phyloP scores from a whole-genome alignment of 208 protist genomes.

The Leishmania major region DNA sequence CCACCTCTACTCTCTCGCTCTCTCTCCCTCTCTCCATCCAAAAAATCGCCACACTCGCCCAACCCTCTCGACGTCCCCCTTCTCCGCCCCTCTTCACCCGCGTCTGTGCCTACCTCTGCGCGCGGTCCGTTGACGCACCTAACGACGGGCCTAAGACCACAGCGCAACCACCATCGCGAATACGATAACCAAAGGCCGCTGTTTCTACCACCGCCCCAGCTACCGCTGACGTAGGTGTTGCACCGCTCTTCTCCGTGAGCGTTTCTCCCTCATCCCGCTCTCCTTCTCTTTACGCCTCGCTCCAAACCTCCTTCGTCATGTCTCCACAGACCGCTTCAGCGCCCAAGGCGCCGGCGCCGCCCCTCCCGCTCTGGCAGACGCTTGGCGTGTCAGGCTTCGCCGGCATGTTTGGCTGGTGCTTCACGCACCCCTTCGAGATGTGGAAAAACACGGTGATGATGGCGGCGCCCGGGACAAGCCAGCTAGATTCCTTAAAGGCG shows the following conservation, averaged over 20 bases:
- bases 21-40: neutral
- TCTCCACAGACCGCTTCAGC: neutral
- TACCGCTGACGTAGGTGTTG: neutral
- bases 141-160: neutral
- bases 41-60: neutral
- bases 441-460: constrained; percentile 94
- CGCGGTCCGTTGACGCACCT: neutral
- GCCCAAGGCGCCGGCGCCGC: constrained; percentile 19
- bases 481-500: constrained; percentile 44
- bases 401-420: constrained; percentile 89
- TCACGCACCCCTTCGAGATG: constrained; percentile 94
- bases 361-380: constrained; percentile 59
- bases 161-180: neutral
- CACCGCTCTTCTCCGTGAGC: neutral
- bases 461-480: constrained; percentile 50
- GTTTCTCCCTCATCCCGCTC: neutral
- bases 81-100: neutral
- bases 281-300: neutral
- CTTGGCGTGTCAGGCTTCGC: constrained; percentile 77
- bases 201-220: neutral
- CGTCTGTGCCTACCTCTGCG: neutral
- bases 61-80: neutral
- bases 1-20: neutral
- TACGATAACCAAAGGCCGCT: neutral
- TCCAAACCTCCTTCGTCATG: neutral